These are phyloP conservation scores for Aspergillus neoniger DNA, from an alignment of 2,329 filamentous ascomycete species.

Conservation along the genomic window DNA sequence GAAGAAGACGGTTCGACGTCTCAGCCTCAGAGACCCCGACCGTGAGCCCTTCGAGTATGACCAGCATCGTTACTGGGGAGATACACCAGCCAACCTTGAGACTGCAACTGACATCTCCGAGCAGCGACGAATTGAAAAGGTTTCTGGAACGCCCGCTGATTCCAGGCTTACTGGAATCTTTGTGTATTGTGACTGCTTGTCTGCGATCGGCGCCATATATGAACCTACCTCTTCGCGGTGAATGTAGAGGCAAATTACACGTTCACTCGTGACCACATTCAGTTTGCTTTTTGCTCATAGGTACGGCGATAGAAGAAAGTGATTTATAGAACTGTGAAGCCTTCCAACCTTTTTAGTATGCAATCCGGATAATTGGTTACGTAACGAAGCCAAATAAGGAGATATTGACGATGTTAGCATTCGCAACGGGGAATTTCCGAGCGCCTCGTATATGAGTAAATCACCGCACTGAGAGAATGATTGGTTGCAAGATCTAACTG, in stretches of 20 bases:
- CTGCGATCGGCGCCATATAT: conserved; percentile 10
- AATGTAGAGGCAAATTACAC: neutral
- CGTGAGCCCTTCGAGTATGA: neutral
- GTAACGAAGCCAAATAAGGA: too few relatives aligned
- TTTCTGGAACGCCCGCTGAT: neutral
- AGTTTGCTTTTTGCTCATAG: too few relatives aligned
- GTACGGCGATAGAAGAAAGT: too few relatives aligned
- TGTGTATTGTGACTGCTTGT: conserved; percentile 7
- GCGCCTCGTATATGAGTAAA: too few relatives aligned
- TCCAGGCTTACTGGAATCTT: conserved; percentile 11
- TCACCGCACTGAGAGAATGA: too few relatives aligned
- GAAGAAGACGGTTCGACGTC: neutral
- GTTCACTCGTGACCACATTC: too few relatives aligned
- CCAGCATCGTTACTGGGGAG: conserved; percentile 1
- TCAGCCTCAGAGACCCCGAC: neutral
- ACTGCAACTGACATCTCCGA: neutral
- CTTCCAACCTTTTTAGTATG: too few relatives aligned
- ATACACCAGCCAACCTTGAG: conserved; percentile 6
- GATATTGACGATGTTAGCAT: too few relatives aligned
- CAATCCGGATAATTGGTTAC: too few relatives aligned
- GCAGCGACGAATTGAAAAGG: neutral
- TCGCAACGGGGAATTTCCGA: too few relatives aligned
- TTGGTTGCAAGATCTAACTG: too few relatives aligned
- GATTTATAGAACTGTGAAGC: too few relatives aligned
- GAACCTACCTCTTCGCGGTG: neutral